Percentiles rank a stretch among this genome's conserved stretches.
Evolutionary conservation across 2,329 filamentous ascomycete genomes (phyloP).

Genomic region (Ophiostoma pallidulum): DNA sequence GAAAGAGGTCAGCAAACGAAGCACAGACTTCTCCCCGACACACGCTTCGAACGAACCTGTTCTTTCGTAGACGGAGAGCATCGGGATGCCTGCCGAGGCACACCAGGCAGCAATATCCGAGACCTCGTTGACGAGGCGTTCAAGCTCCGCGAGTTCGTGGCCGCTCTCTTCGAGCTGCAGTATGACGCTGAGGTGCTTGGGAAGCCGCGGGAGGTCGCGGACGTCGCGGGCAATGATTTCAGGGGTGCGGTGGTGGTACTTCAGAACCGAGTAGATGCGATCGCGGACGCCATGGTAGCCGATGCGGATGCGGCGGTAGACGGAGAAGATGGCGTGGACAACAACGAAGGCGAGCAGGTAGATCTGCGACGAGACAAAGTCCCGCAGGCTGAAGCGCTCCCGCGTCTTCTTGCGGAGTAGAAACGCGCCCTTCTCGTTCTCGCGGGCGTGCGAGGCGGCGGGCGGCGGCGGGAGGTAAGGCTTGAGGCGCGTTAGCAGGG

Average conservation of each 20-base stretch:
- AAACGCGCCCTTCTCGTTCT: slow-evolving; percentile 11
- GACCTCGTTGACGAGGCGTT: slow-evolving; percentile 79
- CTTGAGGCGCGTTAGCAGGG: slow-evolving; percentile 16
- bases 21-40: background rate
- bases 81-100: slow-evolving; percentile 76
- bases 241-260: slow-evolving; percentile 92
- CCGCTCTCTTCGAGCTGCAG: slow-evolving; percentile 63
- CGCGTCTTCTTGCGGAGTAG: slow-evolving; percentile 17
- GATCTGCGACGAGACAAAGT: slow-evolving; percentile 52
- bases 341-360: slow-evolving; percentile 58
- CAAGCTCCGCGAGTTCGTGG: slow-evolving; percentile 62
- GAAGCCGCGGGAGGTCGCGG: slow-evolving; percentile 60
- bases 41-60: slow-evolving; percentile 51
- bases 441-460: slow-evolving; percentile 18
- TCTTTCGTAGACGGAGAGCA: slow-evolving; percentile 84
- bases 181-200: slow-evolving; percentile 80
- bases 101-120: slow-evolving; percentile 92
- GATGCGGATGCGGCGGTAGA: slow-evolving; percentile 76
- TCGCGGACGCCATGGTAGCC: slow-evolving; percentile 71
- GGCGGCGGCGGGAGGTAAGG: slow-evolving; percentile 29
- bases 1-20: background rate
- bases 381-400: slow-evolving; percentile 47
- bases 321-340: slow-evolving; percentile 73
- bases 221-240: slow-evolving; percentile 88
- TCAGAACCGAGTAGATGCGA: slow-evolving; percentile 69